A percentile compares a stretch with the other conserved stretches of the same genome.
These are phyloP conservation scores for Aegilops speltoides DNA, from an alignment of 176 grass and related monocot species.

Conservation along the genomic window DNA sequence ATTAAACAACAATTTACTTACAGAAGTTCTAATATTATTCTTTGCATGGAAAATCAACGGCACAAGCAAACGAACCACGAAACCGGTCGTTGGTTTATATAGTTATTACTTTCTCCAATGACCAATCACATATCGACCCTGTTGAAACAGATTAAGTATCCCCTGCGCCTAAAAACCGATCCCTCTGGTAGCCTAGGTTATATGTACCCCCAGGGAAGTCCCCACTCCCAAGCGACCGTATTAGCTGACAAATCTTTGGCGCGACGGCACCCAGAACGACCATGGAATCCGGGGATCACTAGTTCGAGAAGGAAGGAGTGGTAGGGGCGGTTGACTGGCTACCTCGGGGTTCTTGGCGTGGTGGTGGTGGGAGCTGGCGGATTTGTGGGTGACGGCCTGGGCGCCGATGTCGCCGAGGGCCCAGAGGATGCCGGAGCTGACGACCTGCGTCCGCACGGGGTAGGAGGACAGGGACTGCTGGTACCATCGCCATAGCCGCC, in stretches of 20 bases:
- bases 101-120: neutral
- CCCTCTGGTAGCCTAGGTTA: neutral
- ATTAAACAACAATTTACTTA: neutral
- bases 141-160: neutral
- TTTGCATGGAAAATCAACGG: neutral
- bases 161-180: neutral
- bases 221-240: neutral
- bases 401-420: conserved; percentile 85
- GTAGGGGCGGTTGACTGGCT: neutral
- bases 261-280: neutral
- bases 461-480: conserved; percentile 72
- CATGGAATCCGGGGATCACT: neutral
- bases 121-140: neutral
- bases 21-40: neutral
- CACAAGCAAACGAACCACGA: neutral
- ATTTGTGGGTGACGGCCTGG: conserved; percentile 75
- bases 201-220: neutral
- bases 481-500: conserved; percentile 89
- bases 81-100: neutral
- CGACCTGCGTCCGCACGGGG: conserved; percentile 88
- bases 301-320: neutral
- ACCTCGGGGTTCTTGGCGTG: conserved; percentile 33
- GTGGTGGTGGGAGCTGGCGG: conserved; percentile 24
- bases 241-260: neutral
- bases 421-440: conserved; percentile 90